These are phyloP conservation scores for Diaporthe sp. DNA, from an alignment of 2,329 filamentous ascomycete genomes.

Conservation along the genomic window DNA sequence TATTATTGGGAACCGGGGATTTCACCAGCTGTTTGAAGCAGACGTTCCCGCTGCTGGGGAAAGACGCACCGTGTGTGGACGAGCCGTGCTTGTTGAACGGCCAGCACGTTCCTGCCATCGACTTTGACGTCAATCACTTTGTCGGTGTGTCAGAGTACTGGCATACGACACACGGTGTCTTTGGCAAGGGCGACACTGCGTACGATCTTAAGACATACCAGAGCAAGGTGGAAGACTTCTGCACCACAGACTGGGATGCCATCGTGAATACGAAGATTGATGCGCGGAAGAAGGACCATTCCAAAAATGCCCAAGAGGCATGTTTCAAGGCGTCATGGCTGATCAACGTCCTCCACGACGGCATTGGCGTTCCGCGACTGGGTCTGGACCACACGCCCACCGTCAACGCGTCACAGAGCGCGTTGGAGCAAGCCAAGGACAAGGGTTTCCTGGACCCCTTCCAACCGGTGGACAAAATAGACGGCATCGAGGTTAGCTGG, in stretches of 20 bases:
- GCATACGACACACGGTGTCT: slow-evolving; percentile 97
- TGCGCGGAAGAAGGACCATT: slow-evolving; percentile 77
- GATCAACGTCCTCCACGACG: slow-evolving; percentile 95
- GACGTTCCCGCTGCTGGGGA: slow-evolving; percentile 89
- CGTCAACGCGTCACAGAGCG: slow-evolving; percentile 80
- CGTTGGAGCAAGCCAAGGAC: slow-evolving; percentile 76
- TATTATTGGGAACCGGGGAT: slow-evolving; percentile 84
- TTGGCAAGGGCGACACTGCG: slow-evolving; percentile 83
- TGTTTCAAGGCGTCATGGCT: slow-evolving; percentile 99
- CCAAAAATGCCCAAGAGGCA: slow-evolving; percentile 84
- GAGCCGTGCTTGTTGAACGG: slow-evolving; percentile 91
- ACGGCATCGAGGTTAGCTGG: slow-evolving; percentile 95
- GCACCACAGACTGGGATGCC: slow-evolving; percentile 83
- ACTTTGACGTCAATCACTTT: slow-evolving; percentile 98
- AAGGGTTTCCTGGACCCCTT: slow-evolving; percentile 88
- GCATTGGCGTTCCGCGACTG: slow-evolving; percentile 91
- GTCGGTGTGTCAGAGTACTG: slow-evolving; percentile 98
- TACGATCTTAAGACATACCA: slow-evolving; percentile 96
- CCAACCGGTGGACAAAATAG: slow-evolving; percentile 92
- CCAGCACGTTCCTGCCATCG: slow-evolving; percentile 92
- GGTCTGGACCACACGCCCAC: slow-evolving; percentile 76
- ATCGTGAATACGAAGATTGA: slow-evolving; percentile 76
- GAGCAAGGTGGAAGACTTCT: slow-evolving; percentile 86
- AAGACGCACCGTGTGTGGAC: slow-evolving; percentile 87
- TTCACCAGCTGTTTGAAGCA: slow-evolving; percentile 88